Conservation (phyloP, 306 rosid species). For the Inga oerstediana region DNA sequence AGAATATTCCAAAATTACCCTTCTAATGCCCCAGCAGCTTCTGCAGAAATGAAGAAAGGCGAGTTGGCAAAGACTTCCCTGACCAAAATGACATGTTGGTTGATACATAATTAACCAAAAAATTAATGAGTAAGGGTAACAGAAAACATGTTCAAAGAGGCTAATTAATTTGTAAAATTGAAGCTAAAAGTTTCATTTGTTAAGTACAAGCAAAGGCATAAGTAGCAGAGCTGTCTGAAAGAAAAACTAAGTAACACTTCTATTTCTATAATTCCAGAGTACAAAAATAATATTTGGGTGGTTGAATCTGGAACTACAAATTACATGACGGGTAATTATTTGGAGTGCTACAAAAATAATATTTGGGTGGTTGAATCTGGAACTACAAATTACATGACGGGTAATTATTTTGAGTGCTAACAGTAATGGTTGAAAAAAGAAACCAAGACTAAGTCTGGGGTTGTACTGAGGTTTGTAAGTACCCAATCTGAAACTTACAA, state of each 20-base stretch:
- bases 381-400: not conserved
- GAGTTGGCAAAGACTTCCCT: slow-evolving; percentile 91
- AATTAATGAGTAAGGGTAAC: slow-evolving; percentile 18
- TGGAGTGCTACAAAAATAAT: not conserved
- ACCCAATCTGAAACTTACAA: not conserved
- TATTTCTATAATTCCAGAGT: not conserved
- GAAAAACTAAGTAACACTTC: not conserved
- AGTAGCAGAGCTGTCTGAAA: not conserved
- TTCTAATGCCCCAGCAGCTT: slow-evolving; percentile 72
- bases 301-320: not conserved
- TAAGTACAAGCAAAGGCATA: not conserved
- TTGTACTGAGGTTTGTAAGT: not conserved
- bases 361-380: not conserved
- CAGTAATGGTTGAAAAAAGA: not conserved
- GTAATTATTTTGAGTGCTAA: not conserved
- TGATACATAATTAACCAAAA: slow-evolving; percentile 31
- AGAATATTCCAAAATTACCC: slow-evolving; percentile 47
- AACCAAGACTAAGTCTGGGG: not conserved
- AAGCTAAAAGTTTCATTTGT: slow-evolving; percentile 1
- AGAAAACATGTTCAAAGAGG: not conserved
- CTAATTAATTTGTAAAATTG: not conserved
- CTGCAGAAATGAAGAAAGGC: slow-evolving; percentile 96
- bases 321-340: not conserved
- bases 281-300: not conserved
- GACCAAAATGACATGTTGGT: slow-evolving; percentile 39